Evolutionary conservation across 257 asterid genomes (phyloP).

Genomic region (Solanum sitiens): DNA sequence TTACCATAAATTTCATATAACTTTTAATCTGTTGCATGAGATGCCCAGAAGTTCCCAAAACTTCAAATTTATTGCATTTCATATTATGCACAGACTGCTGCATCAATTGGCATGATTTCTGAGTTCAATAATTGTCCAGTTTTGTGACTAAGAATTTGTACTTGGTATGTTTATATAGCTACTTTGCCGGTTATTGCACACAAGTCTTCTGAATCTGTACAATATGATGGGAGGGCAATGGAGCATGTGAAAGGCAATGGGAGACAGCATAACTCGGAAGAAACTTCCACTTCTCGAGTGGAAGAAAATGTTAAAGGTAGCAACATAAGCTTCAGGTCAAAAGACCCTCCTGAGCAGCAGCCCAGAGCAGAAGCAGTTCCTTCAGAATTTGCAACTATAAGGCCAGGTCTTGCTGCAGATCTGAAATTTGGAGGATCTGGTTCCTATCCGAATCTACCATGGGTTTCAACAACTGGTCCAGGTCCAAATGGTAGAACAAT

Average conservation of each 20-base stretch:
- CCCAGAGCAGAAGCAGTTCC: conserved; percentile 45
- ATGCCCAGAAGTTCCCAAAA: background rate
- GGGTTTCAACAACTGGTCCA: conserved; percentile 84
- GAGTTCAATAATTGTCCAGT: background rate
- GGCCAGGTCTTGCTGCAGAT: conserved; percentile 82
- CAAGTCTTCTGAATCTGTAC: conserved; percentile 44
- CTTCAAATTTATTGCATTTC: background rate
- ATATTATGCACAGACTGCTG: background rate
- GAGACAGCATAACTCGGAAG: conserved; percentile 50
- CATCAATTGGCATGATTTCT: background rate
- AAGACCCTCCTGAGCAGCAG: conserved; percentile 37
- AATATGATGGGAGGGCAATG: conserved; percentile 39
- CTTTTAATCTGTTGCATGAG: background rate
- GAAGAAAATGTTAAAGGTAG: conserved; percentile 39
- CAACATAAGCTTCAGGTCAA: conserved; percentile 22
- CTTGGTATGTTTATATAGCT: conserved; percentile 8
- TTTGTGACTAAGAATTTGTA: background rate
- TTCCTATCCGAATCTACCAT: conserved; percentile 76
- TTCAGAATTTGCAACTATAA: conserved; percentile 65
- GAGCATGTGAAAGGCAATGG: conserved; percentile 45
- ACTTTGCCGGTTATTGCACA: conserved; percentile 24
- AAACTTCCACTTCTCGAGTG: conserved; percentile 40
- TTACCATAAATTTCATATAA: background rate
- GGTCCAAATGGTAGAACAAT: conserved; percentile 81
- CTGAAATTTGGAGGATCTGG: conserved; percentile 88